Evolutionary conservation across 306 rosid species (phyloP), one percentile per base, ranked within the genome.

Genomic region (Calophaca sinica): DNA sequence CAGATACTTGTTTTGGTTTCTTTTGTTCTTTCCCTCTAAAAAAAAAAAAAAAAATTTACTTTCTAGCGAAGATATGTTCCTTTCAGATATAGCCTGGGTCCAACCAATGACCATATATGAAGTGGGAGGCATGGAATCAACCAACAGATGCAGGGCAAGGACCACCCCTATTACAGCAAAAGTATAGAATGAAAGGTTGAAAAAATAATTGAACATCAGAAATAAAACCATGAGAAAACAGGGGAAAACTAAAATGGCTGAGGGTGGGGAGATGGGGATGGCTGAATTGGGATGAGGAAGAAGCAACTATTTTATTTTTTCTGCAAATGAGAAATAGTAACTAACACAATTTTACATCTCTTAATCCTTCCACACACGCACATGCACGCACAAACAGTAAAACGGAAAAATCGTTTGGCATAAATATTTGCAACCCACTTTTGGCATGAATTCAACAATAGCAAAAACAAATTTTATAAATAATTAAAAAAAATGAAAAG

Each of bases 101-200:
- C 45, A 46, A 13, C 61, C 15, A 13, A 67, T 42, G 54, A 9
- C 51, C 72, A 39, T 7, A 51, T 54, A 59, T 59, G 9, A 59
- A 59, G 20, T 32, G 42, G 9, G 79, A 12, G 60, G 72, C 48
- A 73, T 26, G 38, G 62, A 49, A 72, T 39, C 51, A 75, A 61
- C 53, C 60, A 38, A 29, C n/a, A 11, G 2, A 45, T 46, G 38
- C 10, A 46, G 11, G 20, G 45, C 53, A 36, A 62, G 28, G 10
- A 26, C 50, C 51, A 50, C 65, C 52, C 75, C 41, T 48, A 6
- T 31, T 38, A 41, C 58, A 52, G 29, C 69, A 68, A 29, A 2
- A 53, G 29, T 15, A 39, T 29, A 55, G 9, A 65, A 39, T 13
- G 6, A 38, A 46, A 28, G 50, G 50, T 31, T 35, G 44, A 29